Evolutionary conservation across 495 filamentous ascomycete genomes (phyloP), one percentile per base, ranked within the genome.

Genomic region (Stereocaulon alpinum): DNA sequence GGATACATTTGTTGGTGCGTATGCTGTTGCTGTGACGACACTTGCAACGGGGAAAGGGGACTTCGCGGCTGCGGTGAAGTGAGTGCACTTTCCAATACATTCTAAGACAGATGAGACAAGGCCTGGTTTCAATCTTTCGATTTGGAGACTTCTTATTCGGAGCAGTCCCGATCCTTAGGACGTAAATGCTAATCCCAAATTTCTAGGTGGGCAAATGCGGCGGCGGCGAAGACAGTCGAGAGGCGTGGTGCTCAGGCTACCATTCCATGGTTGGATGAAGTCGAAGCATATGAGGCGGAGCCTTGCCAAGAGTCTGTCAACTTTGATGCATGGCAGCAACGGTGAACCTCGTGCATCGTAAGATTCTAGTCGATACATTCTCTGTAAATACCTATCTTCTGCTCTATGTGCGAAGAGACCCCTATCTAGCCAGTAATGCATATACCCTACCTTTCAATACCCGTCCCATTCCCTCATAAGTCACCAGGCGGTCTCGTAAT

Each of bases 1-100:
- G 0, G 93, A 98, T 70, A 95, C 92, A 5, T 98, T 95, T 72
- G 88, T 94, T 3, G 93, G 93, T 3, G 82, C 77, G 42, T 96
- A 95, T 73, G 88, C 91, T 4, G 81, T 91, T 20, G 77, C 79
- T 52, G 77, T 86, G 27, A 74, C 76, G 20, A 62, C 60, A 4
- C 58, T 34, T 15, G 78, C 77, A 1, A 78, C 76, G 60, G 79
- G 77, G 40, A 70, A 66, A 24, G 69, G 61, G 73, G 58, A 73
- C 80, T 80, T 86, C 64, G 80, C 76, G 44, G 71, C 72, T 12
- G 85, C 86, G 0, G 81, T 93, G 61, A 72, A 24, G 24, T 24
- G 24, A 24, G 24, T 24, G 24, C 24, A 24, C 24, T 24, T 24
- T 24, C 24, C 24, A 3, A 24, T 24, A 24, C 24, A 24, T 24